Percentiles rank a stretch among this genome's conserved stretches.
phyloP scores from a whole-genome alignment of 345 rosid genomes.

The Eucalyptus viminalis region DNA sequence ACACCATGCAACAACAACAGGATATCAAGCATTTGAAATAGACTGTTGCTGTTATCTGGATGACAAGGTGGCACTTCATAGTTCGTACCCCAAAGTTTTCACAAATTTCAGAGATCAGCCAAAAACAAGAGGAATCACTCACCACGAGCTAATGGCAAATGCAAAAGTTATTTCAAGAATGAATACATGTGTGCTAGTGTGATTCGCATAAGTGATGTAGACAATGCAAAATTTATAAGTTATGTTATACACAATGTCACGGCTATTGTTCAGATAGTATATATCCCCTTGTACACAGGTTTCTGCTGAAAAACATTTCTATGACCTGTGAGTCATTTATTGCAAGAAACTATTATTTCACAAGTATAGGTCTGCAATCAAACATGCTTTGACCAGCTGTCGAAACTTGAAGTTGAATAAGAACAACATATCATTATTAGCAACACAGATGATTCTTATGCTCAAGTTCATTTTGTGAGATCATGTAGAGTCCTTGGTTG shows the following conservation, averaged over 20 bases:
- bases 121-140: too few relatives aligned
- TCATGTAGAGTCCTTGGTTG: neutral
- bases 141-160: too few relatives aligned
- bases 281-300: too few relatives aligned
- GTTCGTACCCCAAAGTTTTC: neutral
- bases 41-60: neutral
- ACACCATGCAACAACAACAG: neutral
- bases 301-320: too few relatives aligned
- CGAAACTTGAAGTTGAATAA: neutral
- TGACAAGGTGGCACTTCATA: neutral
- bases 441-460: slow-evolving; percentile 10
- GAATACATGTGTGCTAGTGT: too few relatives aligned
- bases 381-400: neutral
- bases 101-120: too few relatives aligned
- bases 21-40: neutral
- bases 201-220: neutral
- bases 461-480: neutral
- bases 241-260: too few relatives aligned
- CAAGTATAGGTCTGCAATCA: neutral
- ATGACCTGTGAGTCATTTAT: too few relatives aligned
- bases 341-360: neutral
- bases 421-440: neutral
- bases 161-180: too few relatives aligned
- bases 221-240: neutral
- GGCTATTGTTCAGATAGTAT: too few relatives aligned